Conservation (phyloP, 2,329 filamentous ascomycete genomes). For the Alternaria gaisen region DNA sequence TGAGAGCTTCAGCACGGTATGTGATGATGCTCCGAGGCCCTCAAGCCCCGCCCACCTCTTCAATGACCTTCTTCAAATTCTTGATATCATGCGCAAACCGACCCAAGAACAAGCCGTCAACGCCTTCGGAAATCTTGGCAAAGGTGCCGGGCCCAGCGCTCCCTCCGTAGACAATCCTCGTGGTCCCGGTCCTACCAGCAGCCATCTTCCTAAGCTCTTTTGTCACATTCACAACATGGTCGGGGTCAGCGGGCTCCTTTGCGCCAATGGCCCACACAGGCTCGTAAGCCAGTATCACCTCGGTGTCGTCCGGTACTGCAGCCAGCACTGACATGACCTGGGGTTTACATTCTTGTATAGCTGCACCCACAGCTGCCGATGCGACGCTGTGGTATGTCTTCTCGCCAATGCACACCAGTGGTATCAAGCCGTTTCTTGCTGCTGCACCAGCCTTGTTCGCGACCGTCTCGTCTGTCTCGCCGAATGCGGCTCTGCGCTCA, state of each 20-base stretch:
- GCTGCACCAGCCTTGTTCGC: constrained; percentile 75
- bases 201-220: constrained; percentile 68
- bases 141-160: constrained; percentile 84
- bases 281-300: constrained; percentile 84
- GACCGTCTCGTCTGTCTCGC: constrained; percentile 75
- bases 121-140: constrained; percentile 69
- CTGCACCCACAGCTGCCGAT: constrained; percentile 63
- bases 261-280: constrained; percentile 90
- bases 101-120: constrained; percentile 84
- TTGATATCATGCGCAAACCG: constrained; percentile 81
- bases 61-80: constrained; percentile 75
- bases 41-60: constrained; percentile 68
- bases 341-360: constrained; percentile 70
- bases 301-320: constrained; percentile 67
- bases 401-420: constrained; percentile 84
- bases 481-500: constrained; percentile 75
- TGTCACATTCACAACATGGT: constrained; percentile 77
- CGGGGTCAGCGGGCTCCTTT: constrained; percentile 72
- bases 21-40: background rate
- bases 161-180: constrained; percentile 81
- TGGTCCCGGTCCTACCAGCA: constrained; percentile 62
- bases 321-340: constrained; percentile 73
- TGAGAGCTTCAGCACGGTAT: background rate
- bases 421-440: constrained; percentile 74
- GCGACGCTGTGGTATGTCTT: constrained; percentile 58